These are phyloP conservation scores for Leccinellum albellum DNA, from an alignment of 768 basidiomycete genomes.

Conservation along the genomic window DNA sequence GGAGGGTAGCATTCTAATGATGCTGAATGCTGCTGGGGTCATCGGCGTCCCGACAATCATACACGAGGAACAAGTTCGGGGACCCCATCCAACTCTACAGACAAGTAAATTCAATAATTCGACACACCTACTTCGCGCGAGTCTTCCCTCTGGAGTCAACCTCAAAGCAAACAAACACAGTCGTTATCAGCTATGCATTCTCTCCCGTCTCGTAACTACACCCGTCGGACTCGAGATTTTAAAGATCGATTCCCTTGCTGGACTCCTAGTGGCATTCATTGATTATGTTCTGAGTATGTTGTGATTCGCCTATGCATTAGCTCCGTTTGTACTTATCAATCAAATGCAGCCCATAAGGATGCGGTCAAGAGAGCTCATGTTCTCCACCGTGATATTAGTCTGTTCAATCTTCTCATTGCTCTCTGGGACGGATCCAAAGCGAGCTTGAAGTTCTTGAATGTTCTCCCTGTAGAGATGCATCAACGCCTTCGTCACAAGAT, in stretches of 20 bases:
- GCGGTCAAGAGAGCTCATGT: background rate
- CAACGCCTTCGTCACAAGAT: background rate
- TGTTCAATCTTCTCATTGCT: background rate
- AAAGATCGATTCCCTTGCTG: background rate
- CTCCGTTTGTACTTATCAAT: background rate
- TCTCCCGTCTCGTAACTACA: background rate
- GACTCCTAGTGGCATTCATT: background rate
- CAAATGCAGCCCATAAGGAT: background rate
- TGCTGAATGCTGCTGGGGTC: background rate
- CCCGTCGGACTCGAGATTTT: background rate
- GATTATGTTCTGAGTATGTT: background rate
- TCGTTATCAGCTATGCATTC: background rate
- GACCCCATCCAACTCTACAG: background rate
- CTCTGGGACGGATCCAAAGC: background rate
- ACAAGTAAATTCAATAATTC: background rate
- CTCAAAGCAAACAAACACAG: background rate
- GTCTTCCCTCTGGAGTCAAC: background rate
- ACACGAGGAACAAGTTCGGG: background rate
- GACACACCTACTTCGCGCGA: background rate
- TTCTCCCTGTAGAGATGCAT: background rate
- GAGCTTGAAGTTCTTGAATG: background rate
- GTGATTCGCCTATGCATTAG: background rate
- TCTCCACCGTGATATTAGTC: background rate
- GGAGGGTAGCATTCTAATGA: background rate
- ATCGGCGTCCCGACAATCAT: background rate